Base-by-base conservation (phyloP, 306 rosid species). In the Malus sieversii region DNA sequence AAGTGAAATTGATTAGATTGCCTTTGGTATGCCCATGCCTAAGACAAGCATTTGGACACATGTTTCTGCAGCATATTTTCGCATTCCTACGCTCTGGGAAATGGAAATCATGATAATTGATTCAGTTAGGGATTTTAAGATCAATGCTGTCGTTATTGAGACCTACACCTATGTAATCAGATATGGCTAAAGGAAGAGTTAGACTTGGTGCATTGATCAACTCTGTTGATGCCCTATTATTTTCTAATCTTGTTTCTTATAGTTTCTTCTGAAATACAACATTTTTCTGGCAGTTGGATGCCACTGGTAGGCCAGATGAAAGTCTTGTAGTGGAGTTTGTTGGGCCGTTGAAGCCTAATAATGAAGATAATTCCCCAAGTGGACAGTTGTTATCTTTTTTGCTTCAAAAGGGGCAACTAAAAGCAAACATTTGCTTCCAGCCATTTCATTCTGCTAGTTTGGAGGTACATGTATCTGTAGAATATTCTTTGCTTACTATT, bases 221-320 rank as follows among this genome's bases (percentile, higher is more conserved):
- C 51, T 40, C n/a, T 70, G 29, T 29, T 44, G 25, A 27, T 62
- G 20, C 20, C 51, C 8, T 61, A 72, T 32, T 57, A 6, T 68
- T 77, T 12, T 22, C n/a, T 73, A 64, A 65, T 42, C 77, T 11
- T 66, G 32, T 65, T 55, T 55, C 69, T 66, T 52, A 51, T 48
- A 66, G 45, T 68, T 45, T 62, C 32, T 79, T 73, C 78, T 79
- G 66, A 70, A 75, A 75, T 74, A 65, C 66, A 68, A 35, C 52
- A 72, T 76, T 65, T 81, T 75, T 79, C 70, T 75, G 81, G 73
- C 86, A 95, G 98, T 84, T 95, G 89, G 91, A 92, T 81, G 93
- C 97, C 75, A 79, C 86, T 51, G 97, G 98, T 68, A 82, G 98
- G 78, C 88, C 97, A 18, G 97, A 92, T 87, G 98, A 95, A 86